Percentiles rank a stretch among this genome's conserved stretches.
phyloP scores from a whole-genome alignment of 805 yeast species.

The Starmerella cellae region DNA sequence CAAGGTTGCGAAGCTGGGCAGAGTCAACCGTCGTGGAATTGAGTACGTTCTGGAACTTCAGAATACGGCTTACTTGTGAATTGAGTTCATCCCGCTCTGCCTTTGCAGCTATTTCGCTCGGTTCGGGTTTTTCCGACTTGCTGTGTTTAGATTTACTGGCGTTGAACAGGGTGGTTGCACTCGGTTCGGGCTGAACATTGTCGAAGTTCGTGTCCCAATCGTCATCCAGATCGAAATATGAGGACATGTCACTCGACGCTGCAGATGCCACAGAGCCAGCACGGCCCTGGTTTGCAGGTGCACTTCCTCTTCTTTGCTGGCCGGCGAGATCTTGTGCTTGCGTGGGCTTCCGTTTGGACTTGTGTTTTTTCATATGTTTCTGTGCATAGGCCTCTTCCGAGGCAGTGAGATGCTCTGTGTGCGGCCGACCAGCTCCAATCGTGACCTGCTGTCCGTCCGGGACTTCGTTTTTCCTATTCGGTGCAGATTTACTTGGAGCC shows the following conservation, averaged over 20 bases:
- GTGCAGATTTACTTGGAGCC: constrained; percentile 8
- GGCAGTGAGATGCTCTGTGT: constrained; percentile 30
- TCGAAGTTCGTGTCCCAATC: constrained; percentile 83
- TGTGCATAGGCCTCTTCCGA: neutral
- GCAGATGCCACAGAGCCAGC: constrained; percentile 6
- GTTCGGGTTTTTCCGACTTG: constrained; percentile 6
- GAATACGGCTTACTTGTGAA: constrained; percentile 47
- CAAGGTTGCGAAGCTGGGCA: constrained; percentile 54
- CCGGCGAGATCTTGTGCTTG: neutral
- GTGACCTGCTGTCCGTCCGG: constrained; percentile 28
- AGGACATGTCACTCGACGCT: constrained; percentile 15
- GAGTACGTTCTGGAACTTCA: constrained; percentile 53
- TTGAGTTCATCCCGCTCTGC: constrained; percentile 44
- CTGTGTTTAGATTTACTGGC: constrained; percentile 2
- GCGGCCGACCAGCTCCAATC: constrained; percentile 46
- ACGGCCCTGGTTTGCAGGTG: neutral
- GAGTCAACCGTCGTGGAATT: constrained; percentile 45
- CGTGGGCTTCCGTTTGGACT: constrained; percentile 5
- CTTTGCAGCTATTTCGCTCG: constrained; percentile 27
- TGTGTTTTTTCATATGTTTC: constrained; percentile 4
- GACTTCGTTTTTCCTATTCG: neutral
- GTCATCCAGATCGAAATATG: constrained; percentile 64
- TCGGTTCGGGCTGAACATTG: constrained; percentile 18
- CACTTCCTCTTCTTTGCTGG: neutral
- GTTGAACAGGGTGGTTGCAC: constrained; percentile 14